Evolutionary conservation across 2,329 filamentous ascomycete species (phyloP), one percentile per base, ranked within the genome.

Genomic region (Amylocarpus encephaloides): DNA sequence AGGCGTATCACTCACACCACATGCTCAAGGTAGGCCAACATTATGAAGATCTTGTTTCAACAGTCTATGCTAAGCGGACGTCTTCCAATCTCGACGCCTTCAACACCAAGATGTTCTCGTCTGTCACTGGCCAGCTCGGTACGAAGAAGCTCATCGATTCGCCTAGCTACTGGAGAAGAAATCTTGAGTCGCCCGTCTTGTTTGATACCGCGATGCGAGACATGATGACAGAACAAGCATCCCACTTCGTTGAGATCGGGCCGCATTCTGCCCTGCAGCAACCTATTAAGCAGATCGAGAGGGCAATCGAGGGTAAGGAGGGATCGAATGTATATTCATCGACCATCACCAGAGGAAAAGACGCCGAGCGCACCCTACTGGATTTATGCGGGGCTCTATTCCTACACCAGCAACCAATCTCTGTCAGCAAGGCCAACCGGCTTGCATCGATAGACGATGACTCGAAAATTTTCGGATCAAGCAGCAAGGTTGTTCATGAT

Each of bases 181-280:
- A 57, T 29, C 30, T 57, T 6, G 41, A 42, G 9, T 46, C 39
- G 22, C 55, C 52, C 2, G 55, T 57, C 16, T 45, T 43, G 7
- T 57, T 57, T 19, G 19, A 10, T 6, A 9, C 46, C 13, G 32
- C 52, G 1, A 42, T 53, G n/a, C 3, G 38, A 26, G 15, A n/a
- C 1, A 34, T 54, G 6, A 9, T 46, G 15, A 30, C 18, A 6
- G n/a, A n/a, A 15, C 26, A 16, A 18, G 13, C 22, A 3, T 49
- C 16, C 32, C 41, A 46, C 22, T 18, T 54, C 6, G 34, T 59
- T n/a, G 58, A 60, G 38, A 38, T 60, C n/a, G 58, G 58, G 5
- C 56, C 56, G 1, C 58, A 60, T 45, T 40, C 42, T n/a, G 54
- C 53, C 1, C 40, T 59, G 12, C 39, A 41, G n/a, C 45, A 48